These are phyloP conservation scores for Neoconidiobolus thromboides DNA, from an alignment of 371 early-diverging fungal species.

Conservation along the genomic window DNA sequence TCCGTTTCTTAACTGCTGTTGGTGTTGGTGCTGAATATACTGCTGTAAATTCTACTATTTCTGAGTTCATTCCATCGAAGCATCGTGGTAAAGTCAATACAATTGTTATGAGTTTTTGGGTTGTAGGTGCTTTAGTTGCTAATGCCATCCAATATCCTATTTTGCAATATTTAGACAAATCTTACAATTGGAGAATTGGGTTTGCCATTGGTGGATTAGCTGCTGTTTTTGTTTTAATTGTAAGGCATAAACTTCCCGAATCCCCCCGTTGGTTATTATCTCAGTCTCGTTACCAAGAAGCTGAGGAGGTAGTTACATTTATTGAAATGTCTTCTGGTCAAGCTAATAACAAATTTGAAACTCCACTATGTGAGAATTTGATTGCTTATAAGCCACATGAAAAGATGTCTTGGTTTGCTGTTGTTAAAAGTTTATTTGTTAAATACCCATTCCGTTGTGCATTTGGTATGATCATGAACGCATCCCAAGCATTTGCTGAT, in stretches of 20 bases:
- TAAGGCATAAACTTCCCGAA: conserved; percentile 4
- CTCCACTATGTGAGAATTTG: neutral
- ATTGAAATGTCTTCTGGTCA: conserved; percentile 6
- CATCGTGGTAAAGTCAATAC: conserved; percentile 9
- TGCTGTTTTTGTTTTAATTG: neutral
- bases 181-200: conserved; percentile 5
- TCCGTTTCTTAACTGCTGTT: conserved; percentile 8
- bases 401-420: neutral
- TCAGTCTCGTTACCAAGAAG: conserved; percentile 6
- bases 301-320: neutral
- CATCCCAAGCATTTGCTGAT: conserved; percentile 9
- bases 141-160: conserved; percentile 5
- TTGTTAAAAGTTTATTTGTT: neutral
- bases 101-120: conserved; percentile 7
- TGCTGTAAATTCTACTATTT: conserved; percentile 6
- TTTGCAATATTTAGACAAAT: neutral
- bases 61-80: conserved; percentile 8
- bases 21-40: conserved; percentile 10
- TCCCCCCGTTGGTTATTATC: conserved; percentile 7
- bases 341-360: neutral
- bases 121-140: conserved; percentile 7
- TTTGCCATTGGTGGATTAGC: conserved; percentile 4
- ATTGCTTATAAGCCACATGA: neutral
- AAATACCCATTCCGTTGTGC: conserved; percentile 6
- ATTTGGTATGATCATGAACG: conserved; percentile 7